Evolutionary conservation across 306 rosid genomes (phyloP).

Genomic region (barrel medic (Medicago truncatula)): DNA sequence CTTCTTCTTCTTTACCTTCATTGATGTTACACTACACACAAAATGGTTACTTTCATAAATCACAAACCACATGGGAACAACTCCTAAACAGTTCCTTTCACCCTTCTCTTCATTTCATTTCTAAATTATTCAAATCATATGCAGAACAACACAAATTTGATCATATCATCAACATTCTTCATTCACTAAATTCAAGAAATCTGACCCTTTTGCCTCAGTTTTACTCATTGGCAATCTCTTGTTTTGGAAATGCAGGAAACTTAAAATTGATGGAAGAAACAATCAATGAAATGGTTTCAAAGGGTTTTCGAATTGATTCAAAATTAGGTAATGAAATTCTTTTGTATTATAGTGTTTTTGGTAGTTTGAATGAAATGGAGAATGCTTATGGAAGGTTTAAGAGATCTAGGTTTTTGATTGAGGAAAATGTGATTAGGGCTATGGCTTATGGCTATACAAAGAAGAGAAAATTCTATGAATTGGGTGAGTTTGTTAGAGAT

Average conservation of each 20-base stretch:
- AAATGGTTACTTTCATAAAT: constrained; percentile 57
- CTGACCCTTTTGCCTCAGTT: constrained; percentile 58
- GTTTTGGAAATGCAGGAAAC: constrained; percentile 80
- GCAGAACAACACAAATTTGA: constrained; percentile 48
- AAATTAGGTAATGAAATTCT: constrained; percentile 67
- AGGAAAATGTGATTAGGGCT: constrained; percentile 67
- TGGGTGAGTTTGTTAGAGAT: constrained; percentile 80
- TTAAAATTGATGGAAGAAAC: constrained; percentile 75
- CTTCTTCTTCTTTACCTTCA: background rate
- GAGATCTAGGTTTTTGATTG: constrained; percentile 67
- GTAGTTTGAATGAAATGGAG: constrained; percentile 79
- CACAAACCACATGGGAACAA: constrained; percentile 63
- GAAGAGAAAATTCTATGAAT: constrained; percentile 58
- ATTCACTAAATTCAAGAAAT: constrained; percentile 50
- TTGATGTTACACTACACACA: constrained; percentile 37
- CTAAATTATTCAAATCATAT: constrained; percentile 60
- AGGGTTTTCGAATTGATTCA: constrained; percentile 57
- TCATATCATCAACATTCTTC: constrained; percentile 51
- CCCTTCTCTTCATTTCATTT: constrained; percentile 55
- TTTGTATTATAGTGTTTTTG: constrained; percentile 62
- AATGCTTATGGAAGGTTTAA: constrained; percentile 67
- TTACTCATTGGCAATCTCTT: constrained; percentile 72
- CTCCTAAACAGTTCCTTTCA: constrained; percentile 60
- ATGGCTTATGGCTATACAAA: constrained; percentile 68
- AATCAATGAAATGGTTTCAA: constrained; percentile 65